Evolutionary conservation across 1,139 yeast species (phyloP).

Genomic region (Yamadazyma membranifaciens): DNA sequence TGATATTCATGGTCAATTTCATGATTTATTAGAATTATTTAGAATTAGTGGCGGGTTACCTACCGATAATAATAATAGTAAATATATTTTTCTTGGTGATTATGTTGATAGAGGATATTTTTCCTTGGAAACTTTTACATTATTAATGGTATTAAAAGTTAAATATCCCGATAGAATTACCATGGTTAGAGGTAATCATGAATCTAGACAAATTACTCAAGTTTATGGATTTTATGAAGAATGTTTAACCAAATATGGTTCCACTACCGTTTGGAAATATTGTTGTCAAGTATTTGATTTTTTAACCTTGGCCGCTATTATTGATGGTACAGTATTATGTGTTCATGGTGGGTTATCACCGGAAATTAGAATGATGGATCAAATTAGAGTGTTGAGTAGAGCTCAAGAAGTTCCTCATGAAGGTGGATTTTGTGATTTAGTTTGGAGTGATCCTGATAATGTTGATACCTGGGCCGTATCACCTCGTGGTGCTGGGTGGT

Average conservation of each 20-base stretch:
- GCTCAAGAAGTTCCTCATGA: slow-evolving; percentile 99
- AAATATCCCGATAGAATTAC: slow-evolving; percentile 85
- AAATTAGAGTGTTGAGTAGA: slow-evolving; percentile 87
- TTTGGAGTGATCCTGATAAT: slow-evolving; percentile 98
- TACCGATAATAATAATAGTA: slow-evolving; percentile 43
- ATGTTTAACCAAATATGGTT: slow-evolving; percentile 87
- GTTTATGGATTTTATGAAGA: slow-evolving; percentile 93
- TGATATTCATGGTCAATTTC: slow-evolving; percentile 97
- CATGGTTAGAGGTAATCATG: slow-evolving; percentile 91
- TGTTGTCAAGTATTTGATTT: slow-evolving; percentile 97
- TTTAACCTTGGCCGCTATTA: slow-evolving; percentile 87
- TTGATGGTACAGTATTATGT: slow-evolving; percentile 89
- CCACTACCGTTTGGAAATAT: slow-evolving; percentile 97
- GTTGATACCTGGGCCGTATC: slow-evolving; percentile 99
- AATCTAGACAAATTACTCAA: slow-evolving; percentile 91
- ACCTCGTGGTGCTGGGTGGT: slow-evolving; percentile 98
- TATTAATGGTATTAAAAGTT: slow-evolving; percentile 87
- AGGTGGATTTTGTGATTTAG: slow-evolving; percentile 96
- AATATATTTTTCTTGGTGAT: slow-evolving; percentile 86
- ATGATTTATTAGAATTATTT: slow-evolving; percentile 86
- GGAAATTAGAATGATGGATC: slow-evolving; percentile 94
- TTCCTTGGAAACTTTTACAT: slow-evolving; percentile 86
- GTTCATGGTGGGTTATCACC: slow-evolving; percentile 99
- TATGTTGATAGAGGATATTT: slow-evolving; percentile 97
- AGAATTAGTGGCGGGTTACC: slow-evolving; percentile 94